Base-by-base conservation (phyloP, 1,139 yeast species). In the Hemisphaericaspora xylofermentans region DNA sequence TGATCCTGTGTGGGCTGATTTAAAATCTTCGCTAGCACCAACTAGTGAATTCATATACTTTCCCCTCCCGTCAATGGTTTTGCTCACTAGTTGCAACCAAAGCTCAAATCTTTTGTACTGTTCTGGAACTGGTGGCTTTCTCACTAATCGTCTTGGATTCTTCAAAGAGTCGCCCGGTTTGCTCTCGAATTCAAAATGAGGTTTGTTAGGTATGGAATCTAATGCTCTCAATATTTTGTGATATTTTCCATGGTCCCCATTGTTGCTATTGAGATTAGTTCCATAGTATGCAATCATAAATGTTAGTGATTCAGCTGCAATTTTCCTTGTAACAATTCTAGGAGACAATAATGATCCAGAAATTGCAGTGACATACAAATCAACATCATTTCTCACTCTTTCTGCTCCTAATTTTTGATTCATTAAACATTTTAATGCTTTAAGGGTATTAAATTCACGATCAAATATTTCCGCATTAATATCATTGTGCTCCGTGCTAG, bases 1-100 rank as follows among this genome's bases (percentile, higher is more conserved):
- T 2, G 74, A 58, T 1, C 88, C 88, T 8, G 79, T 73, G 46
- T 61, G 63, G 16, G 71, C 70, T 12, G 78, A 68, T 47, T 82
- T 81, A 42, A 82, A 73, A 50, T 93, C 98, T n/a, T 85, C 95
- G 46, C 91, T 83, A 1, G 97, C 96, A 1, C 97, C 97, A 7
- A 93, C 98, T 52, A 84, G 65, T 0, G 96, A 87, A 13, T 96
- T 95, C 74, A 85, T 74, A 46, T 69, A 70, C 53, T 82, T 84
- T 10, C 98, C 98, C 51, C 93, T 75, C 1, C 97, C 97, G 47
- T 85, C 91, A 40, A 93, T 58, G 0, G 95, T 82, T 43, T 80
- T 76, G 43, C 80, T 86, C 3, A 88, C 84, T 9, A 84, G 69
- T 51, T 76, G 71, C 40, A 91, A 61, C 98, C 98, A 93, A n/a